Conservation (phyloP, 2,329 filamentous ascomycete species). For the Claviceps capensis region DNA sequence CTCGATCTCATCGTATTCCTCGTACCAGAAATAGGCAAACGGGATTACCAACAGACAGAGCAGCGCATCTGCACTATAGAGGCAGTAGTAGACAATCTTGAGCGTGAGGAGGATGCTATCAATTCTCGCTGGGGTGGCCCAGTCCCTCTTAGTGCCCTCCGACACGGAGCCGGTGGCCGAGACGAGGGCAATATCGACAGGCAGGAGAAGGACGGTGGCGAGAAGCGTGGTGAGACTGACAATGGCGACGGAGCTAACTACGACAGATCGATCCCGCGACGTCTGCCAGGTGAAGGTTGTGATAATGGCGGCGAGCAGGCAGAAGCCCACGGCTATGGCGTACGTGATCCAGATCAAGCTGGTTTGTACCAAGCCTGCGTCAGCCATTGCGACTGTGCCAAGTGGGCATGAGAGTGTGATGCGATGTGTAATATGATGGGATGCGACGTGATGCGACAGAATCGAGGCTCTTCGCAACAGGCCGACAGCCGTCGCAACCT, state of each 20-base stretch:
- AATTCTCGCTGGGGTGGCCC: slow-evolving; percentile 76
- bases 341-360: slow-evolving; percentile 94
- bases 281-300: slow-evolving; percentile 90
- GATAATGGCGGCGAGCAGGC: slow-evolving; percentile 63
- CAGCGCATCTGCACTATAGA: slow-evolving; percentile 84
- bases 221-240: slow-evolving; percentile 77
- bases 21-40: slow-evolving; percentile 96
- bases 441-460: background rate
- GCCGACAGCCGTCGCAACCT: no score
- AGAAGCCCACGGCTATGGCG: slow-evolving; percentile 63
- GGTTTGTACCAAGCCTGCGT: slow-evolving; percentile 58
- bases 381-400: slow-evolving; percentile 19
- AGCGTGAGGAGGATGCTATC: slow-evolving; percentile 67
- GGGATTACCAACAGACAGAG: slow-evolving; percentile 83
- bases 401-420: background rate
- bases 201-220: slow-evolving; percentile 81
- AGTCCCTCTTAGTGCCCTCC: slow-evolving; percentile 77
- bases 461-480: no score
- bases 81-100: slow-evolving; percentile 78
- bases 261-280: slow-evolving; percentile 68
- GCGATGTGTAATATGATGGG: background rate
- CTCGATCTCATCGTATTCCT: slow-evolving; percentile 90
- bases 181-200: slow-evolving; percentile 89
- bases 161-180: slow-evolving; percentile 71
- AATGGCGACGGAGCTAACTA: slow-evolving; percentile 74